Base-by-base conservation (phyloP, 768 basidiomycete genomes). In the Collybiopsis confluens region DNA sequence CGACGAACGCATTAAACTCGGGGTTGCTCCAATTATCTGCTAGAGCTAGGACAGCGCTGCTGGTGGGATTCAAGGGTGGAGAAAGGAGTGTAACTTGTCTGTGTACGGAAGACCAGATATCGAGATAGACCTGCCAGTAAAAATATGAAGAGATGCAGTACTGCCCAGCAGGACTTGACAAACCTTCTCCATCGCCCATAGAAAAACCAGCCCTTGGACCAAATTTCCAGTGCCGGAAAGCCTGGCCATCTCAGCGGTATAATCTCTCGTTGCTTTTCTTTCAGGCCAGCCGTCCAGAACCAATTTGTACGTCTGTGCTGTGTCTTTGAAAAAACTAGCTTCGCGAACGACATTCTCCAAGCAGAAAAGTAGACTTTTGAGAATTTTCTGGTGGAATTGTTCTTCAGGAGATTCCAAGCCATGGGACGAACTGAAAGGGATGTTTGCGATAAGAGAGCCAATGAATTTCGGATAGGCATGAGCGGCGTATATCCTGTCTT, bases 111-210 rank as follows among this genome's bases (percentile, higher is more conserved):
- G 73, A 72, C 89, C 88, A 90, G 2, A 86, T 80, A 47, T 84
- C 80, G 24, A 88, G 70, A 62, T 90, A 89, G 23, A 85, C 73
- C 88, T 90, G 44, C 37, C 9, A 9, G 20, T 3, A 37, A 2
- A 8, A 15, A 23, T 37, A 15, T 23, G 21, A 23, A 27, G 33
- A 8, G 26, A 28, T 4, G 30, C 20, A 37, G 9, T 21, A 21
- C 21, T 40, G 28, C 45, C 37, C 16, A 10, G 44, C 30, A 24
- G 26, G 38, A n/a, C 6, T 10, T 27, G 4, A 52, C 52, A 20
- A 52, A 87, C 88, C 71, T 79, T 76, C 64, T 90, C 88, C 87
- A 90, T 90, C 0, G 84, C 84, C 87, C 87, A 90, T 13, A 91
- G 67, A 56, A 90, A 83, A 1, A 90, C 71, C 20, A 91, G 66